Evolutionary conservation across 257 asterid species (phyloP).

Genomic region (Asclepias syriaca): DNA sequence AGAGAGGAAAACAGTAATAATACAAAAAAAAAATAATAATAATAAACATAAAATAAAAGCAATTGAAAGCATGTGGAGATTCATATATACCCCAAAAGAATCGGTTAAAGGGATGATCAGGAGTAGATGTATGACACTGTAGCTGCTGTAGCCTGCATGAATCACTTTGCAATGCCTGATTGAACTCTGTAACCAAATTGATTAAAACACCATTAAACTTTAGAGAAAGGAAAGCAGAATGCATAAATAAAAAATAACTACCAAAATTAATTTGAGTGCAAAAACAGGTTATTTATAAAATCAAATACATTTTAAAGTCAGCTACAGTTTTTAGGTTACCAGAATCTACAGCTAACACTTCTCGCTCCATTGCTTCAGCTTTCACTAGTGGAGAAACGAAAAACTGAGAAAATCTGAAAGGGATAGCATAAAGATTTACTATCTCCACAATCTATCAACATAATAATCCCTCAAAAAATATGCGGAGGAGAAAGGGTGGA

Average conservation of each 20-base stretch:
- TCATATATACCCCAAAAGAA: constrained; percentile 76
- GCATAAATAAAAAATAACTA: not conserved
- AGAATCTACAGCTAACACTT: constrained; percentile 91
- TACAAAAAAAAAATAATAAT: not conserved
- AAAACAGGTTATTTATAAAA: not conserved
- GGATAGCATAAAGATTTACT: constrained; percentile 20
- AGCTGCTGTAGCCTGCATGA: constrained; percentile 80
- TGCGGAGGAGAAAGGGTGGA: not conserved
- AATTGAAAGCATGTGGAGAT: not conserved
- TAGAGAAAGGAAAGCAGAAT: constrained; percentile 14
- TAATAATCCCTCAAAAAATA: constrained; percentile 10
- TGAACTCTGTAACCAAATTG: constrained; percentile 59
- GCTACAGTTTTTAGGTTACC: constrained; percentile 41
- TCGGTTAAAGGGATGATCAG: constrained; percentile 77
- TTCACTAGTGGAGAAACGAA: constrained; percentile 80
- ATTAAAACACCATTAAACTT: constrained; percentile 17
- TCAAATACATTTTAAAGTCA: not conserved
- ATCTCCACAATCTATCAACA: constrained; percentile 7
- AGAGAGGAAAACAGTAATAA: constrained; percentile 10
- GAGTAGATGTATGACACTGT: constrained; percentile 76
- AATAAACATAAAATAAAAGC: not conserved
- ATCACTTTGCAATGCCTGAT: constrained; percentile 86
- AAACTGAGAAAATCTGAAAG: constrained; percentile 88
- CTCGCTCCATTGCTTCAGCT: constrained; percentile 98
- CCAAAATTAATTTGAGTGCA: not conserved